A percentile compares a stretch with the other conserved stretches of the same genome.
These are phyloP conservation scores for Linnemannia zychae DNA, from an alignment of 192 early-diverging fungal genomes.

Conservation along the genomic window DNA sequence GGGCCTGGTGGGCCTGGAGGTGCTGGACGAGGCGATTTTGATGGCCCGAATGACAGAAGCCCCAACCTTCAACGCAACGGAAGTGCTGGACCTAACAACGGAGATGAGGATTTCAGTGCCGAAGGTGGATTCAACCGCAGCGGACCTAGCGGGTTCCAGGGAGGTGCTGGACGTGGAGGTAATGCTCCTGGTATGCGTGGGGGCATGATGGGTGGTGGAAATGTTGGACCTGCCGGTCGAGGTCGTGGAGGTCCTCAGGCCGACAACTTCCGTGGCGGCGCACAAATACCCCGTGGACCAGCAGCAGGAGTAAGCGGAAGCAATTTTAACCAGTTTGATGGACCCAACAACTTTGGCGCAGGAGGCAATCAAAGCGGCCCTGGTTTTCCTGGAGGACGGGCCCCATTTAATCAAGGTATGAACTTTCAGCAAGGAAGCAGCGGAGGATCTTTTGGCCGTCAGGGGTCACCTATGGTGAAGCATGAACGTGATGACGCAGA, in stretches of 20 bases:
- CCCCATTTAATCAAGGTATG: slow-evolving; percentile 32
- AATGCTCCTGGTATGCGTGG: slow-evolving; percentile 32
- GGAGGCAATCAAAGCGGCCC: slow-evolving; percentile 14
- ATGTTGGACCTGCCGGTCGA: slow-evolving; percentile 14
- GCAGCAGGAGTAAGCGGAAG: slow-evolving; percentile 11
- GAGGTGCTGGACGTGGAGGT: slow-evolving; percentile 35
- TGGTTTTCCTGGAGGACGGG: slow-evolving; percentile 39
- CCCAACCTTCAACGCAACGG: slow-evolving; percentile 32
- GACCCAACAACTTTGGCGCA: background rate
- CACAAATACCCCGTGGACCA: slow-evolving; percentile 16
- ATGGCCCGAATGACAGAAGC: slow-evolving; percentile 37
- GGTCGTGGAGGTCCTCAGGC: slow-evolving; percentile 27
- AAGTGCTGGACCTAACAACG: slow-evolving; percentile 10
- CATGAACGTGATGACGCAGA: slow-evolving; percentile 34
- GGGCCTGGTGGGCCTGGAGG: slow-evolving; percentile 32
- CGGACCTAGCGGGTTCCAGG: slow-evolving; percentile 26
- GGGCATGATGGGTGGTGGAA: slow-evolving; percentile 14
- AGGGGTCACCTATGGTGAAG: slow-evolving; percentile 1
- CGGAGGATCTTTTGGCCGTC: slow-evolving; percentile 15
- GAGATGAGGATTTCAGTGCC: slow-evolving; percentile 25
- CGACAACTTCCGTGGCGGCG: slow-evolving; percentile 27
- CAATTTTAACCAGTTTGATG: slow-evolving; percentile 38
- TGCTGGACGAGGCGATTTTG: slow-evolving; percentile 12
- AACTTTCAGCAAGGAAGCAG: slow-evolving; percentile 21
- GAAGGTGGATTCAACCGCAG: slow-evolving; percentile 8